Percentiles rank a stretch among this genome's conserved stretches.
These are phyloP conservation scores for Phytophthora pinifolia DNA, from an alignment of 352 stramenopile species.

Conservation along the genomic window DNA sequence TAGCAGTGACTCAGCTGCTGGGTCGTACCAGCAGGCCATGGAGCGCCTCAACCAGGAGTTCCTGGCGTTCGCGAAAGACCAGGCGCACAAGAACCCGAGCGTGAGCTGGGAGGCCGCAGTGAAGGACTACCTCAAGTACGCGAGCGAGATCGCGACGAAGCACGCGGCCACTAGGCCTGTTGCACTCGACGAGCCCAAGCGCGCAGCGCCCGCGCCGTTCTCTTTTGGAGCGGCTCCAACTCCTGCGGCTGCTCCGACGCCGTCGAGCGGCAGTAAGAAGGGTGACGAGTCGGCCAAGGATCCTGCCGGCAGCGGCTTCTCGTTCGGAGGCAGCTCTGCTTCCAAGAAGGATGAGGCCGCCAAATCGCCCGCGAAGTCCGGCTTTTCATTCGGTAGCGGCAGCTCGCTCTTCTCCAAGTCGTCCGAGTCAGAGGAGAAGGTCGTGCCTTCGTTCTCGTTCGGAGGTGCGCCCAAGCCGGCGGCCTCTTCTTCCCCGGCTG, in stretches of 20 bases:
- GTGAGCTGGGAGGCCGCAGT: conserved; percentile 63
- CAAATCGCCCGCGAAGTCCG: conserved; percentile 15
- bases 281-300: conserved; percentile 10
- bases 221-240: conserved; percentile 18
- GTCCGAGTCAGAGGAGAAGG: conserved; percentile 27
- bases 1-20: conserved; percentile 9
- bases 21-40: conserved; percentile 75
- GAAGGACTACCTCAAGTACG: conserved; percentile 80
- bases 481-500: conserved; percentile 17
- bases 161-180: conserved; percentile 65
- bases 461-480: conserved; percentile 27
- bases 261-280: conserved; percentile 22
- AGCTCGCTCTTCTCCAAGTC: conserved; percentile 50
- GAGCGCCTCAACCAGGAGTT: conserved; percentile 85
- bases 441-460: conserved; percentile 51
- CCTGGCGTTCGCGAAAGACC: conserved; percentile 63
- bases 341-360: conserved; percentile 20
- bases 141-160: conserved; percentile 55
- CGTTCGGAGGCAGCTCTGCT: conserved; percentile 7
- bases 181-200: conserved; percentile 37
- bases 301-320: conserved; percentile 11
- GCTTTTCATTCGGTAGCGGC: conserved; percentile 26
- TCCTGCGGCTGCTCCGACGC: conserved; percentile 9
- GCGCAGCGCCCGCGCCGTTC: conserved; percentile 22
- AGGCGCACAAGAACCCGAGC: conserved; percentile 67